Evolutionary conservation across 176 grass and related monocot species (phyloP).

Genomic region (Alloteropsis semialata): DNA sequence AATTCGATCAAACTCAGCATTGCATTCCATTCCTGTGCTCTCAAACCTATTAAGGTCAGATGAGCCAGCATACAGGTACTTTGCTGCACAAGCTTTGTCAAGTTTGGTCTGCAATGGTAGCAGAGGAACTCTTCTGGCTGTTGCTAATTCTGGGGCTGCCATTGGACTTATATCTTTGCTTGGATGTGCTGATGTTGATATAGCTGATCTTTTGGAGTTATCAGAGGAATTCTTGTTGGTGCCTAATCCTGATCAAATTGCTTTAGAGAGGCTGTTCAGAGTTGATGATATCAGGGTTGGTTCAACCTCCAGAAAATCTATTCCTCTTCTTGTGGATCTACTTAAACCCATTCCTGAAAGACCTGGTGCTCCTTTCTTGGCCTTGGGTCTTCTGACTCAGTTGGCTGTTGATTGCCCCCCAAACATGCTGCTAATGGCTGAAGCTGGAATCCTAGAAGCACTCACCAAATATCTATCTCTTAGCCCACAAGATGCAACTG

Average conservation of each 20-base stretch:
- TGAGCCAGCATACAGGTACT: slow-evolving; percentile 88
- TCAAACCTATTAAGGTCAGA: slow-evolving; percentile 94
- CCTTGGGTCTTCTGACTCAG: slow-evolving; percentile 87
- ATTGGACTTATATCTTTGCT: slow-evolving; percentile 93
- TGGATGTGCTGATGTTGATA: slow-evolving; percentile 91
- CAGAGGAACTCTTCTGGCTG: slow-evolving; percentile 93
- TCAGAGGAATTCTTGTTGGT: slow-evolving; percentile 92
- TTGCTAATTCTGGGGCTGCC: slow-evolving; percentile 94
- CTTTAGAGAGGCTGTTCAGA: slow-evolving; percentile 89
- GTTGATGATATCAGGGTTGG: slow-evolving; percentile 97
- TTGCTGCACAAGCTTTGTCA: slow-evolving; percentile 92
- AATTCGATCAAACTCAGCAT: slow-evolving; percentile 71
- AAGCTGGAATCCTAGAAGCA: slow-evolving; percentile 92
- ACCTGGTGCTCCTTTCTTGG: slow-evolving; percentile 97
- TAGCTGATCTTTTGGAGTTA: slow-evolving; percentile 91
- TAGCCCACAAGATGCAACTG: slow-evolving; percentile 88
- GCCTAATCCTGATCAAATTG: slow-evolving; percentile 83
- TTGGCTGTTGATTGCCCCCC: slow-evolving; percentile 76
- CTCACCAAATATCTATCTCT: slow-evolving; percentile 97
- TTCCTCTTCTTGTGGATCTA: slow-evolving; percentile 96
- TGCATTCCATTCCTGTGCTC: slow-evolving; percentile 87
- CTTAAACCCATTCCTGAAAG: slow-evolving; percentile 99
- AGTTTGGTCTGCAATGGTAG: slow-evolving; percentile 93
- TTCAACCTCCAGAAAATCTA: slow-evolving; percentile 87
- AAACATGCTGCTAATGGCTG: slow-evolving; percentile 95